Evolutionary conservation across 164 flowering plant species (phyloP).

Genomic region (Taxillus chinensis): DNA sequence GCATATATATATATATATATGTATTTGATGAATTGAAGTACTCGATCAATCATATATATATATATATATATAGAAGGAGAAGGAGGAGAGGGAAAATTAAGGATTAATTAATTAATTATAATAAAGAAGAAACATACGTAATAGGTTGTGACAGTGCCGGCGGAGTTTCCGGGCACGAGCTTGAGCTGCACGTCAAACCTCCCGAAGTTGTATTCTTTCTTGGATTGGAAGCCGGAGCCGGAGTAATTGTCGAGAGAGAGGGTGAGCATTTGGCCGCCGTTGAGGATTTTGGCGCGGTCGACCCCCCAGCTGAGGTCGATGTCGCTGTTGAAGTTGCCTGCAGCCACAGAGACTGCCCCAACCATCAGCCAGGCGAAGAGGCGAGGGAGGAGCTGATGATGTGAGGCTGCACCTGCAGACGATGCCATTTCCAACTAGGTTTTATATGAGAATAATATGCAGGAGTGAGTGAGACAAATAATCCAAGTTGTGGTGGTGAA

Average conservation of each 20-base stretch:
- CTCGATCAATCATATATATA: constrained; percentile 25
- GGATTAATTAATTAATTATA: not conserved
- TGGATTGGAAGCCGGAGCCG: constrained; percentile 32
- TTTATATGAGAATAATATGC: too few relatives aligned
- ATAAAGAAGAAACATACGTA: constrained; percentile 20
- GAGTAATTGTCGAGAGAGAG: constrained; percentile 26
- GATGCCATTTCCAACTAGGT: too few relatives aligned
- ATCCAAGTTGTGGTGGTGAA: too few relatives aligned
- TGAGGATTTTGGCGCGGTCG: constrained; percentile 13
- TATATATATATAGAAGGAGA: too few relatives aligned
- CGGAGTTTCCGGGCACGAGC: constrained; percentile 33
- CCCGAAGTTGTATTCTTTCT: constrained; percentile 20
- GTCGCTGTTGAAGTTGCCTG: constrained; percentile 18
- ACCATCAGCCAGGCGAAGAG: constrained; percentile 15
- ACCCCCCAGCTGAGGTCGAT: constrained; percentile 23
- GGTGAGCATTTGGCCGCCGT: constrained; percentile 20
- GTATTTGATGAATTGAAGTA: constrained; percentile 21
- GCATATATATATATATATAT: too few relatives aligned
- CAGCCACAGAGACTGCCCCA: constrained; percentile 27
- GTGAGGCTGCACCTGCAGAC: too few relatives aligned
- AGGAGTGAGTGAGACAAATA: too few relatives aligned
- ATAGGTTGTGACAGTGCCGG: constrained; percentile 33
- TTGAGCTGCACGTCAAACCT: constrained; percentile 28
- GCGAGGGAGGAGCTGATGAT: constrained; percentile 5
- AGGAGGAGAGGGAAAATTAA: too few relatives aligned